Conservation (phyloP, 805 yeast species). For the Kuraishia floccosa region DNA sequence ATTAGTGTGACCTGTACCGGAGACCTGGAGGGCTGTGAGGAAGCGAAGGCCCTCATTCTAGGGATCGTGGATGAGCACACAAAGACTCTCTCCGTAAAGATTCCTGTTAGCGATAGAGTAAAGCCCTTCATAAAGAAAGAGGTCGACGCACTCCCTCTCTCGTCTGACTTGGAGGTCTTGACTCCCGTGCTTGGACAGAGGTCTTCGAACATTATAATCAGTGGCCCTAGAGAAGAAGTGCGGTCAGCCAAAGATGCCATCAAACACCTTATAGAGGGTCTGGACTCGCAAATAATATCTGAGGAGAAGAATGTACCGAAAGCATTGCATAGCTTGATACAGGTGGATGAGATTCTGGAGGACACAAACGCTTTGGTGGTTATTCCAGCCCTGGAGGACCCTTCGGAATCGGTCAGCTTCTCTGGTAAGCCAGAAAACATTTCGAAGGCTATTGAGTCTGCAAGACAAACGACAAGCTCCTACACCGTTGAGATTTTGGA, state of each 20-base stretch:
- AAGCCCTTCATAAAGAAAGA: slow-evolving; percentile 33
- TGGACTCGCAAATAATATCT: slow-evolving; percentile 32
- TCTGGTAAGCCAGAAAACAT: slow-evolving; percentile 50
- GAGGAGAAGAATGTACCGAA: slow-evolving; percentile 58
- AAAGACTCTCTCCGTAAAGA: slow-evolving; percentile 37
- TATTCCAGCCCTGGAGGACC: slow-evolving; percentile 33
- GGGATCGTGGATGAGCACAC: slow-evolving; percentile 70
- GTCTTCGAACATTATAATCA: slow-evolving; percentile 33
- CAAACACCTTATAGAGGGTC: slow-evolving; percentile 27
- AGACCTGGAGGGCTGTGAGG: slow-evolving; percentile 70
- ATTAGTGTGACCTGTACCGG: slow-evolving; percentile 64
- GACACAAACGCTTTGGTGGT: slow-evolving; percentile 46
- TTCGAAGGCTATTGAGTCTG: slow-evolving; percentile 47
- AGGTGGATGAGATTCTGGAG: slow-evolving; percentile 37
- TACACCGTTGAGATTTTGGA: slow-evolving; percentile 61
- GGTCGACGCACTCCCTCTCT: slow-evolving; percentile 12
- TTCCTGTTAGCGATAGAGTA: slow-evolving; percentile 30
- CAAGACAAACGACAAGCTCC: slow-evolving; percentile 48
- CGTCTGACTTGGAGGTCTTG: slow-evolving; percentile 16
- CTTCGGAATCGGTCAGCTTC: slow-evolving; percentile 39
- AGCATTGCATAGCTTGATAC: slow-evolving; percentile 58
- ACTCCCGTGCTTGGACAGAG: slow-evolving; percentile 23
- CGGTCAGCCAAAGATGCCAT: slow-evolving; percentile 42
- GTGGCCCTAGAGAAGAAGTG: slow-evolving; percentile 66
- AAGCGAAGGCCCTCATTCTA: slow-evolving; percentile 60